phyloP scores from a whole-genome alignment of 768 basidiomycete genomes.

The Trichaptum fuscoviolaceum region DNA sequence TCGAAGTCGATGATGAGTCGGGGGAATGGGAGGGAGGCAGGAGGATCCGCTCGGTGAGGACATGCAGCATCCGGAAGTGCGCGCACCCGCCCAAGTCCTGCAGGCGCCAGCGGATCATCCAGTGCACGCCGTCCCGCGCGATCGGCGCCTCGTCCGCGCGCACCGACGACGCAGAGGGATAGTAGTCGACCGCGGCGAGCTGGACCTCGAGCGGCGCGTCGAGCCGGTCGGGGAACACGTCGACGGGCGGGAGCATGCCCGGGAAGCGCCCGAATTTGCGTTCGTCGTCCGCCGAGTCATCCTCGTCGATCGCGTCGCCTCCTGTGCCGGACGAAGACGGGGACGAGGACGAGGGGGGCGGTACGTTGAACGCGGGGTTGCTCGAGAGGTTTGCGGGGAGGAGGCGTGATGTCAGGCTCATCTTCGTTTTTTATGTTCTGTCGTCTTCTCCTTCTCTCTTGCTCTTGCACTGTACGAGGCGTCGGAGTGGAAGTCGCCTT shows the following conservation, averaged over 20 bases:
- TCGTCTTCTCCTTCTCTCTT: too few species aligned
- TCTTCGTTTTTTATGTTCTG: neutral
- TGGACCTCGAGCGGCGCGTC: neutral
- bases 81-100: neutral
- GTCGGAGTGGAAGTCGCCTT: too few species aligned
- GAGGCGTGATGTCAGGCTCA: neutral
- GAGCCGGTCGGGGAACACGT: neutral
- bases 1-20: too few species aligned
- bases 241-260: neutral
- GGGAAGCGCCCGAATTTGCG: neutral
- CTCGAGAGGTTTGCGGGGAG: neutral
- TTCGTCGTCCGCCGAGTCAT: neutral
- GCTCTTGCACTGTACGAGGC: too few species aligned
- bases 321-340: too few species aligned
- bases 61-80: neutral
- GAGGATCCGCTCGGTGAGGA: neutral
- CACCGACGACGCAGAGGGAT: neutral
- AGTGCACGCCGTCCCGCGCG: neutral
- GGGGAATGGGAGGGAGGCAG: too few species aligned
- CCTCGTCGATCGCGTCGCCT: neutral
- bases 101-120: neutral
- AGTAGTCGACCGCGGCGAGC: neutral
- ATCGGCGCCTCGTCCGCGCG: neutral
- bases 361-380: neutral
- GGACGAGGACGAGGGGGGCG: too few species aligned